Conservation (phyloP, 2,329 filamentous ascomycete genomes). For the Claviceps africana region DNA sequence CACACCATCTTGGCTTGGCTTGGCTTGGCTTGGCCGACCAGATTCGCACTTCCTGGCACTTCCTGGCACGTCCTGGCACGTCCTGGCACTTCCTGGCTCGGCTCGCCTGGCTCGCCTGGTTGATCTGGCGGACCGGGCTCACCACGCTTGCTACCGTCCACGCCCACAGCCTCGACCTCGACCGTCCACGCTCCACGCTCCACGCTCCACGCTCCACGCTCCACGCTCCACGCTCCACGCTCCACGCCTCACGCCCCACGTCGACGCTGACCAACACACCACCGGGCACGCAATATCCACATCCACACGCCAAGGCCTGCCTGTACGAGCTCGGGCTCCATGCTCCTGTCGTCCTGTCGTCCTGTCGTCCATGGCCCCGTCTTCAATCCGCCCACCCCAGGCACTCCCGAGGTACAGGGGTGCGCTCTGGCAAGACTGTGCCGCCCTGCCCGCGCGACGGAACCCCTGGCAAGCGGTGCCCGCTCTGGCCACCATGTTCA, state of each 20-base stretch:
- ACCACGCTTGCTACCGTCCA: too few species aligned
- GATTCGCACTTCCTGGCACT: too few species aligned
- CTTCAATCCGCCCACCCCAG: slow-evolving; percentile 7
- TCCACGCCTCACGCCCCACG: neutral
- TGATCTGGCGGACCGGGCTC: too few species aligned
- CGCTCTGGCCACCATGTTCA: slow-evolving; percentile 20
- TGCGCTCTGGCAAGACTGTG: slow-evolving; percentile 3
- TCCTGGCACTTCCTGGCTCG: too few species aligned
- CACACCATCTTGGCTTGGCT: neutral
- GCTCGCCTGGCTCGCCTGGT: neutral
- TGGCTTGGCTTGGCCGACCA: too few species aligned
- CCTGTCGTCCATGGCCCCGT: too few species aligned
- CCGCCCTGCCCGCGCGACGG: slow-evolving; percentile 7
- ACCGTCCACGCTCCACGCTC: neutral
- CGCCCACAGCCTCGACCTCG: neutral
- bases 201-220: too few species aligned
- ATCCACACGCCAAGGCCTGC: slow-evolving; percentile 5
- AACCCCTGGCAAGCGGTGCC: slow-evolving; percentile 7
- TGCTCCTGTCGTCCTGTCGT: slow-evolving; percentile 1
- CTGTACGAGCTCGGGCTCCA: slow-evolving; percentile 7
- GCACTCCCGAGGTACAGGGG: slow-evolving; percentile 2
- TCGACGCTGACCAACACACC: slow-evolving; percentile 1
- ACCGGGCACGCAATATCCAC: slow-evolving; percentile 3
- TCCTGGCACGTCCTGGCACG: too few species aligned
- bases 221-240: too few species aligned